phyloP scores from a whole-genome alignment of 257 asterid genomes.

The Ilex aquifolium region DNA sequence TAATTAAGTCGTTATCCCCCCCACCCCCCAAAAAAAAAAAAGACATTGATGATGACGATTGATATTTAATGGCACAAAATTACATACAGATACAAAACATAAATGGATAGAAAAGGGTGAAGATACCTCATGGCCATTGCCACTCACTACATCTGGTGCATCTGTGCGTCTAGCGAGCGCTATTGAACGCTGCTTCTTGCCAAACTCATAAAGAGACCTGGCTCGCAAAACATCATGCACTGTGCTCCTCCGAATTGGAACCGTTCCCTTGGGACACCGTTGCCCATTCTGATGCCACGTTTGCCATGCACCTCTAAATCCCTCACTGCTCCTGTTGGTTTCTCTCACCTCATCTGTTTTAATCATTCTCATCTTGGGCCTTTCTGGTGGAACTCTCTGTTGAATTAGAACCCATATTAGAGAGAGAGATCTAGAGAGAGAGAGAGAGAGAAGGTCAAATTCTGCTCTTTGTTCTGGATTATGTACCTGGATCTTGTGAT shows the following conservation, averaged over 20 bases:
- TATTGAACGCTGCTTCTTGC: constrained; percentile 44
- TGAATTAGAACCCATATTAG: background rate
- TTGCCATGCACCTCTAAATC: constrained; percentile 40
- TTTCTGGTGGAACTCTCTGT: constrained; percentile 57
- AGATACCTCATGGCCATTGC: constrained; percentile 88
- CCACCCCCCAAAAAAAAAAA: too few relatives aligned
- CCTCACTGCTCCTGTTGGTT: constrained; percentile 11
- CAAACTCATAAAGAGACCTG: constrained; percentile 63
- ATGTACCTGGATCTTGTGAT: too few relatives aligned
- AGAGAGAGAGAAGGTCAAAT: background rate
- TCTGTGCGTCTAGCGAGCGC: constrained; percentile 31
- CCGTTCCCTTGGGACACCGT: constrained; percentile 79
- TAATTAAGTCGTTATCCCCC: too few relatives aligned
- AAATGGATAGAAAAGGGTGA: too few relatives aligned
- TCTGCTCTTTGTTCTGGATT: too few relatives aligned
- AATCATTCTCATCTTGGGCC: constrained; percentile 51
- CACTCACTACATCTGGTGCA: constrained; percentile 76
- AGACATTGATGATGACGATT: too few relatives aligned
- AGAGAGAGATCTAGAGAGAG: background rate
- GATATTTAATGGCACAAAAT: too few relatives aligned
- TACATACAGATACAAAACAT: too few relatives aligned
- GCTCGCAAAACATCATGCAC: constrained; percentile 76
- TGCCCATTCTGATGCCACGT: constrained; percentile 64
- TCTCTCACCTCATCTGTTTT: constrained; percentile 25
- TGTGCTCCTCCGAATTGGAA: constrained; percentile 71